Evolutionary conservation across 129 eudicot genomes (phyloP).

Genomic region (Lonicera japonica): DNA sequence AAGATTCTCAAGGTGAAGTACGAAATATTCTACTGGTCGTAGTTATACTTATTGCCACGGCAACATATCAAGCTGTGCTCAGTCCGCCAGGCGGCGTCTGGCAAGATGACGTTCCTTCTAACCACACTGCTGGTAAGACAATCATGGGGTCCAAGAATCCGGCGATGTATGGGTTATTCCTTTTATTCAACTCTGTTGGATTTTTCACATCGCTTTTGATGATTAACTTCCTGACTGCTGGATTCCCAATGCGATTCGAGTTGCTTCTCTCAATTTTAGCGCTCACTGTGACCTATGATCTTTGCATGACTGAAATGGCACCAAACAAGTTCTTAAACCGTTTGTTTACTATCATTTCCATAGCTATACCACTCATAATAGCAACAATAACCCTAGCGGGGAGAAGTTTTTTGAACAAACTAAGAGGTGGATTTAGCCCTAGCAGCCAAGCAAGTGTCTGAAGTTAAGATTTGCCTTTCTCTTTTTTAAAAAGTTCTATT

Average conservation of each 20-base stretch:
- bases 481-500: too few species aligned
- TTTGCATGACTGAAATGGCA: constrained; percentile 1
- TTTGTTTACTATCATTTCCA: not conserved
- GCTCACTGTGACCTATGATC: constrained; percentile 10
- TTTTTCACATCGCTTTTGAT: not conserved
- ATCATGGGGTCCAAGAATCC: constrained; percentile 3
- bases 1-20: constrained; percentile 17
- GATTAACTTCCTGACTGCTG: not conserved
- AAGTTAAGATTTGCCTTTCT: not conserved
- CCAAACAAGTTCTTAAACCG: not conserved
- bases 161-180: not conserved
- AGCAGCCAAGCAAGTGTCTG: not conserved
- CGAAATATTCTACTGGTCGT: constrained; percentile 10
- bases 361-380: not conserved
- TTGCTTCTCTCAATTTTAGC: constrained; percentile 14
- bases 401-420: not conserved
- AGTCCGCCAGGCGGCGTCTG: not conserved
- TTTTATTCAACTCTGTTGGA: constrained; percentile 14
- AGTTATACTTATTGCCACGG: constrained; percentile 14
- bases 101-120: not conserved
- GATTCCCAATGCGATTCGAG: constrained; percentile 22
- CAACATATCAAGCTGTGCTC: not conserved
- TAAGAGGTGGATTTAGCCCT: not conserved
- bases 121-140: constrained; percentile 6
- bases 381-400: not conserved